Conservation (phyloP, 768 basidiomycete genomes). For the Tylopilus sp. region DNA sequence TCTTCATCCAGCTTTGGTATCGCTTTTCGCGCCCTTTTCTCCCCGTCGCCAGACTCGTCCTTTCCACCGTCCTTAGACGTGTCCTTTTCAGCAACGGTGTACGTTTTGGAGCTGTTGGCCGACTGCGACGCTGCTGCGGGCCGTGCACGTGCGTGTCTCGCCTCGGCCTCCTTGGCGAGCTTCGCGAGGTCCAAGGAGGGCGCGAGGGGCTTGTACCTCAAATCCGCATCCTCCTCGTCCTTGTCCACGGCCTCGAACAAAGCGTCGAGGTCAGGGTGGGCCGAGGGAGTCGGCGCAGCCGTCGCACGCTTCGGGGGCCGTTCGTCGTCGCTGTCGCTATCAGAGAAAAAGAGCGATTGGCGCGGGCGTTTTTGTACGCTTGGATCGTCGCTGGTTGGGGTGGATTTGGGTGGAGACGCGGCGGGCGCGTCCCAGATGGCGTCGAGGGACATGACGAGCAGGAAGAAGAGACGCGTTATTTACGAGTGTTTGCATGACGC, state of each 20-base stretch:
- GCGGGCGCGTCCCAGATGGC: constrained; percentile 61
- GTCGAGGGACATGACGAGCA: constrained; percentile 38
- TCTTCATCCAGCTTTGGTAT: constrained; percentile 69
- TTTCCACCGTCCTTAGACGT: constrained; percentile 5
- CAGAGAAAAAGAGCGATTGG: constrained; percentile 55
- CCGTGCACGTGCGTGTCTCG: constrained; percentile 35
- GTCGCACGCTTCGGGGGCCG: constrained; percentile 24
- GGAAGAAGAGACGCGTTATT: constrained; percentile 26
- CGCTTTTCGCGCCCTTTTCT: constrained; percentile 29
- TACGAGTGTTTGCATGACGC: constrained; percentile 19
- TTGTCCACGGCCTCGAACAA: constrained; percentile 48
- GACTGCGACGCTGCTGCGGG: constrained; percentile 39
- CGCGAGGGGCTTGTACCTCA: constrained; percentile 45
- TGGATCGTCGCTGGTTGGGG: constrained; percentile 15
- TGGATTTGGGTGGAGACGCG: constrained; percentile 20
- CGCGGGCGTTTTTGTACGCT: constrained; percentile 32
- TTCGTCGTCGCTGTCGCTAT: constrained; percentile 41
- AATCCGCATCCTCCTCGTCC: constrained; percentile 43
- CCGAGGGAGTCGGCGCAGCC: constrained; percentile 8
- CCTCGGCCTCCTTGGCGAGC: constrained; percentile 54
- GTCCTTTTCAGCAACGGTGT: background rate
- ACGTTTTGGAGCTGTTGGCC: constrained; percentile 43
- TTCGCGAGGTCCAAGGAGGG: constrained; percentile 51
- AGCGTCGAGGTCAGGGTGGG: constrained; percentile 35
- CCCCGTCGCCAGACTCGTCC: constrained; percentile 19